A percentile compares a stretch with the other conserved stretches of the same genome.
These are phyloP conservation scores for Conticribra guillardii DNA, from an alignment of 108 stramenopile species.

Conservation along the genomic window DNA sequence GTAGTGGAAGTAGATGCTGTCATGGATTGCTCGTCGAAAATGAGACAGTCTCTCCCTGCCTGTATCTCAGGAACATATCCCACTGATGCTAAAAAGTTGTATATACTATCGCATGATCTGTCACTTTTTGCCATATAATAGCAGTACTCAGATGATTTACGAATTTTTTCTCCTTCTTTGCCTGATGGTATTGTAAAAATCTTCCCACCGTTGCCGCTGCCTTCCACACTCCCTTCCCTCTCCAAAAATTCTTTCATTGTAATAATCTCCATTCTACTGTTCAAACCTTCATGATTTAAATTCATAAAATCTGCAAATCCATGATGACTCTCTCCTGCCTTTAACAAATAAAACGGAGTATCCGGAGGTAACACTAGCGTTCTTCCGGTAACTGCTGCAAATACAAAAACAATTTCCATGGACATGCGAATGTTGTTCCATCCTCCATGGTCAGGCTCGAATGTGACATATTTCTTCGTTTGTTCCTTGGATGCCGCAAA, in stretches of 20 bases:
- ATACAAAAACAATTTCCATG: slow-evolving; percentile 80
- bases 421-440: slow-evolving; percentile 89
- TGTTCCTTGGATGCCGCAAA: slow-evolving; percentile 45
- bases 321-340: slow-evolving; percentile 22
- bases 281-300: slow-evolving; percentile 37
- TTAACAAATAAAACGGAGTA: slow-evolving; percentile 77
- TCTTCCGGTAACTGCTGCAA: slow-evolving; percentile 84
- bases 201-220: background rate
- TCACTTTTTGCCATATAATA: slow-evolving; percentile 31
- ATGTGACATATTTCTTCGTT: slow-evolving; percentile 56
- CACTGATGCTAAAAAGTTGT: slow-evolving; percentile 21
- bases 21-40: slow-evolving; percentile 54
- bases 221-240: slow-evolving; percentile 20
- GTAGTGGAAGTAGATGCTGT: background rate
- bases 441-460: slow-evolving; percentile 80
- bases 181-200: slow-evolving; percentile 24
- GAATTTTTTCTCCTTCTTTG: slow-evolving; percentile 12
- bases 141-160: slow-evolving; percentile 18
- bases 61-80: slow-evolving; percentile 41
- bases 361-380: slow-evolving; percentile 89
- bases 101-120: slow-evolving; percentile 25
- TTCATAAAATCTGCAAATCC: slow-evolving; percentile 59
- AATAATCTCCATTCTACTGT: slow-evolving; percentile 51
- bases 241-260: slow-evolving; percentile 70
- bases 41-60: slow-evolving; percentile 58